A percentile compares a stretch with the other conserved stretches of the same genome.
phyloP scores from a whole-genome alignment of 75 land plant genomes.

The Pinus taeda region DNA sequence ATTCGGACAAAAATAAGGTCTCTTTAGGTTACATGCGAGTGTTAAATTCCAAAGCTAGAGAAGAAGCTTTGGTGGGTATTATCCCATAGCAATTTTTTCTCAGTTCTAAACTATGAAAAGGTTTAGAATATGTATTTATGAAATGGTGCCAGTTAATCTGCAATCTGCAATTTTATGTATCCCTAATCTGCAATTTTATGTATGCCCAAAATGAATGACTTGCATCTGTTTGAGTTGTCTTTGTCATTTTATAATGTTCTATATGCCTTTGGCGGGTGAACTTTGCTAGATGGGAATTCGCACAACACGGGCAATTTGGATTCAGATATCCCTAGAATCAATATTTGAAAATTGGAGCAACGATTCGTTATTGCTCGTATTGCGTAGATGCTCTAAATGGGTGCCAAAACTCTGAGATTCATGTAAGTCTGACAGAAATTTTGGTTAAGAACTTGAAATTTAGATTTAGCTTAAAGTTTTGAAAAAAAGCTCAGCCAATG shows the following conservation, averaged over 20 bases:
- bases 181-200: no score
- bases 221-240: no score
- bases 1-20: neutral
- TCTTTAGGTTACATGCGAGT: constrained; percentile 7
- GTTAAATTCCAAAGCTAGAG: constrained; percentile 15
- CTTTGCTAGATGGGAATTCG: constrained; percentile 66
- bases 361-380: constrained; percentile 31
- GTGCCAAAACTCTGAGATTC: constrained; percentile 15
- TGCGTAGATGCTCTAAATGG: constrained; percentile 39
- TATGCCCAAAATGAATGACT: no score
- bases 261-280: constrained; percentile 9
- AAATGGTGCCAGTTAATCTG: no score
- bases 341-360: constrained; percentile 38
- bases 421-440: neutral
- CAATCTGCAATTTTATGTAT: no score
- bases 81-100: neutral
- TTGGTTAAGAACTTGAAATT: no score
- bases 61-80: constrained; percentile 10
- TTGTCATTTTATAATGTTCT: no score
- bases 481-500: no score
- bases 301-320: constrained; percentile 30
- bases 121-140: no score
- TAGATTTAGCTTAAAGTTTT: no score
- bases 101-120: no score
- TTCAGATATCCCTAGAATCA: constrained; percentile 59